phyloP scores from a whole-genome alignment of 768 basidiomycete species.

The Pulveroboletus sp. region DNA sequence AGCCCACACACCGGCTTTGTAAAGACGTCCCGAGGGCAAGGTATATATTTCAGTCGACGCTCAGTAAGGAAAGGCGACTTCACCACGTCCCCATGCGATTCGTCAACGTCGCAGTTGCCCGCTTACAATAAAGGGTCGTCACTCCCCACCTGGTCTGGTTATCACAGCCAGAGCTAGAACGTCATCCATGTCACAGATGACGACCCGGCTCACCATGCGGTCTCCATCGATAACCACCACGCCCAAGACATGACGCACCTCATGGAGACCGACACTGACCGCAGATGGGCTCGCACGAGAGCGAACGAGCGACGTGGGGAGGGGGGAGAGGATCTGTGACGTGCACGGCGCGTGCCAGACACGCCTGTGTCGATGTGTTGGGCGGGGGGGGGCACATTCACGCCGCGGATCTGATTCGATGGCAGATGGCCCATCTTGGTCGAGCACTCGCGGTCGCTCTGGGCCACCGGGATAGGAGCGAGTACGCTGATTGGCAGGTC shows the following conservation, averaged over 20 bases:
- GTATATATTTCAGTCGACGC: background rate
- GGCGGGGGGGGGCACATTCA: conserved; percentile 11
- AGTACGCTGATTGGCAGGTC: too few relatives aligned
- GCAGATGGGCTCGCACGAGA: conserved; percentile 14
- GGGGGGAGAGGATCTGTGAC: conserved; percentile 7
- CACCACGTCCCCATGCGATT: background rate
- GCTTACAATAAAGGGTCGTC: conserved; percentile 1
- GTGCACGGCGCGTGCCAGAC: conserved; percentile 10
- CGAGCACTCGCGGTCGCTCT: background rate
- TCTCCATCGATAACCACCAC: conserved; percentile 10
- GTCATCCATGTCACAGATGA: background rate
- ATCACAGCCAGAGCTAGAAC: background rate
- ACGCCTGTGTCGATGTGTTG: background rate
- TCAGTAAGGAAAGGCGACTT: background rate
- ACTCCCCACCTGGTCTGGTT: conserved; percentile 1
- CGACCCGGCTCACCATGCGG: background rate
- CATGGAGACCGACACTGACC: conserved; percentile 9
- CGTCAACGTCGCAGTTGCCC: background rate
- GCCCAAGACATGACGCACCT: conserved; percentile 19
- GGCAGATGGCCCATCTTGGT: conserved; percentile 19
- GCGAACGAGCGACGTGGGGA: background rate
- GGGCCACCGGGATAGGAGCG: background rate
- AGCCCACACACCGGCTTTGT: background rate
- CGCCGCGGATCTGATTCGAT: conserved; percentile 23
- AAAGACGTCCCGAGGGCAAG: background rate